Evolutionary conservation across 805 yeast species (phyloP), one percentile per base, ranked within the genome.

Genomic region (Komagataella kurtzmanii): DNA sequence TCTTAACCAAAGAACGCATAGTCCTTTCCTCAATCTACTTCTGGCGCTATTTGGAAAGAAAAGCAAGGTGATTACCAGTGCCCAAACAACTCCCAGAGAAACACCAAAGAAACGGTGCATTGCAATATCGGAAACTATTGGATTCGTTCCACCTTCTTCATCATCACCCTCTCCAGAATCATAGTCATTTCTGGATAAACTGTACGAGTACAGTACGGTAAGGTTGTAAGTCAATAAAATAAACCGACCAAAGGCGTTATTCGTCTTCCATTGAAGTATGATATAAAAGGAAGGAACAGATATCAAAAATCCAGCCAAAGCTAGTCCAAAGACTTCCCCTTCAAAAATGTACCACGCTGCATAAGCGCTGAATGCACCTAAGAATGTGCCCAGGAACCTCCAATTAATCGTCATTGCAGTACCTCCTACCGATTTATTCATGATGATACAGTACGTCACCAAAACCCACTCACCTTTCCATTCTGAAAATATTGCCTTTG

Each of bases 391-490:
- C 23, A 82, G 54, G 52, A 87, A 71, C 58, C 86, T 69, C 85
- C 85, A 81, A 57, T 81, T 80, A 3, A 80, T 81, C 0, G 93
- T 83, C 80, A 82, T 79, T 8, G 86, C 76, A 0, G 95, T 88
- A 0, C 95, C 95, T 7, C 96, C 96, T 4, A 86, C 68, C 0
- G 90, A 83, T 59, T 85, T 85, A 58, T 83, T 85, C 91, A 87
- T 86, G 70, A 87, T 85, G 52, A 87, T 83, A 58, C 87, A 81
- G 57, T 80, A 87, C 0, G 89, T 81, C n/a, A 85, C 85, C 44
- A 87, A 65, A 0, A 88, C 81, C 96, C 96, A 87, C 62, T 87
- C 96, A 14, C 85, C 83, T 56, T 90, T 67, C 88, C 88, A 85
- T 46, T 70, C 73, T 48, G 68, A 73, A 58, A 86, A 88, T 1